Conservation (phyloP, 805 yeast species). For the Wickerhamiella sorbophila region DNA sequence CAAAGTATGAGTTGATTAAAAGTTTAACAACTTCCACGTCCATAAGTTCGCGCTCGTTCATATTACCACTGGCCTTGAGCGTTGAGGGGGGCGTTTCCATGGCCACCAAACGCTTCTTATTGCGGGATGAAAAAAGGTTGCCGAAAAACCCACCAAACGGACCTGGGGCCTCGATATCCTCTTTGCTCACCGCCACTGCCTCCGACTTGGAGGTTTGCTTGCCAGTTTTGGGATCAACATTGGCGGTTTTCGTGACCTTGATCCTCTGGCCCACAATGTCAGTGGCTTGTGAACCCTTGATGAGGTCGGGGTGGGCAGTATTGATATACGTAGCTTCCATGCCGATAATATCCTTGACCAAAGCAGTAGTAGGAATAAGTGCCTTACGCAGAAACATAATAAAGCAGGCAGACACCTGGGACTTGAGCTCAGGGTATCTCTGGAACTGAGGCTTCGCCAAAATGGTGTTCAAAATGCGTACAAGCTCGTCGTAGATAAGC, state of each 20-base stretch:
- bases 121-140: constrained; percentile 83
- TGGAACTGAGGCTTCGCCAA: constrained; percentile 66
- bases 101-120: constrained; percentile 80
- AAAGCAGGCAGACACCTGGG: constrained; percentile 66
- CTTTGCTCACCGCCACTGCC: constrained; percentile 16
- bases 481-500: constrained; percentile 86
- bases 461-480: constrained; percentile 77
- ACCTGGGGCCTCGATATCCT: constrained; percentile 30
- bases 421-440: constrained; percentile 87
- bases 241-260: constrained; percentile 58
- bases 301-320: constrained; percentile 93
- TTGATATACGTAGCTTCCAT: constrained; percentile 89
- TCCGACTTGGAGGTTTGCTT: constrained; percentile 43
- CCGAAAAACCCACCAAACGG: constrained; percentile 75
- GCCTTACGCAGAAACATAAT: constrained; percentile 69
- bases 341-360: constrained; percentile 68
- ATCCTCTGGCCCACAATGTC: constrained; percentile 75
- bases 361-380: constrained; percentile 70
- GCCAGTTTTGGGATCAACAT: constrained; percentile 85
- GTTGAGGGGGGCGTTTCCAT: constrained; percentile 97
- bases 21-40: constrained; percentile 94
- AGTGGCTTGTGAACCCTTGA: constrained; percentile 92
- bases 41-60: constrained; percentile 89
- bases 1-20: constrained; percentile 76
- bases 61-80: constrained; percentile 75